A percentile compares a stretch with the other conserved stretches of the same genome.
These are phyloP conservation scores for Tubosaeta sp. DNA, from an alignment of 768 basidiomycete genomes.

Conservation along the genomic window DNA sequence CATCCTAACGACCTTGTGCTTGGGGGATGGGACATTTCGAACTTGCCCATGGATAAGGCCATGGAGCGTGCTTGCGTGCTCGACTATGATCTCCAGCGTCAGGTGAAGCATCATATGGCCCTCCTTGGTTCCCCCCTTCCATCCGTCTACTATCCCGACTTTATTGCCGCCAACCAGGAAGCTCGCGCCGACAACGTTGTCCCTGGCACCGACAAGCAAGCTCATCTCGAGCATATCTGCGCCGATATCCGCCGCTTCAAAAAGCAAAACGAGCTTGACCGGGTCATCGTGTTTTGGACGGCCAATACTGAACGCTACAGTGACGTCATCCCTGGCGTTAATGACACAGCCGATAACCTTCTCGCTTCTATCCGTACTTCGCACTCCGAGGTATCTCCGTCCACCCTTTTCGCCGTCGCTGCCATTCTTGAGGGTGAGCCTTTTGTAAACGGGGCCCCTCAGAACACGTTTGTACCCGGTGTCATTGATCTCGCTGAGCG, in stretches of 20 bases:
- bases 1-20: conserved; percentile 97
- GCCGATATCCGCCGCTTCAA: conserved; percentile 96
- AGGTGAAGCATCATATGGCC: conserved; percentile 84
- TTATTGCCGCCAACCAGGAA: conserved; percentile 97
- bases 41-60: conserved; percentile 77
- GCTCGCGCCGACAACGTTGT: conserved; percentile 93
- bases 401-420: conserved; percentile 92
- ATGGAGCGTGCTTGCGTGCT: conserved; percentile 93
- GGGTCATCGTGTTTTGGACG: conserved; percentile 95
- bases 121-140: conserved; percentile 80
- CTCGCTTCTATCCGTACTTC: conserved; percentile 77
- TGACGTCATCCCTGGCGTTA: conserved; percentile 90
- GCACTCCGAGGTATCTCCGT: conserved; percentile 94
- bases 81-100: conserved; percentile 95
- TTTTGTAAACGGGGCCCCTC: conserved; percentile 96
- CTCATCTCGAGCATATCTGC: conserved; percentile 87
- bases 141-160: conserved; percentile 95
- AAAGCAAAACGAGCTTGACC: conserved; percentile 73
- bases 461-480: conserved; percentile 98
- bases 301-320: conserved; percentile 98
- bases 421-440: conserved; percentile 93
- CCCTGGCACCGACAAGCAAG: conserved; percentile 81
- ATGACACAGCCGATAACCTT: conserved; percentile 89
- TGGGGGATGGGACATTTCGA: conserved; percentile 98
- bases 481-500: conserved; percentile 90